Evolutionary conservation across 306 rosid genomes (phyloP).

Genomic region (Dryas octopetala): DNA sequence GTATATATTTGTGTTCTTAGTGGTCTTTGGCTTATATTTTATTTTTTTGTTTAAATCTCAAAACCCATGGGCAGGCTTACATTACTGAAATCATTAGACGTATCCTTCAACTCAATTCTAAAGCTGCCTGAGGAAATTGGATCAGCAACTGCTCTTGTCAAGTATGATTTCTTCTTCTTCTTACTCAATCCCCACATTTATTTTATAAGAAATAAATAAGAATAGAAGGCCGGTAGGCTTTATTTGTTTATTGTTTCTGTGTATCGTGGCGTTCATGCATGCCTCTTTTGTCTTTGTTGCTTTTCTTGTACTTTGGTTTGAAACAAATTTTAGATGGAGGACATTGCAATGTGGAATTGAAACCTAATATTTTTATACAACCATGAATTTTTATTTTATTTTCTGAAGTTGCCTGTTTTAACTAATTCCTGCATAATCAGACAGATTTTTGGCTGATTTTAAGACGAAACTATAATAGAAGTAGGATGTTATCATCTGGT

Average conservation of each 20-base stretch:
- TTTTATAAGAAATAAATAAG: not conserved
- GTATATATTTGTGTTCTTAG: conserved; percentile 4
- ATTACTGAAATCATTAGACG: conserved; percentile 68
- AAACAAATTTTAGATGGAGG: not conserved
- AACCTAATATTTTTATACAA: not conserved
- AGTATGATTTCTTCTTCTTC: conserved; percentile 43
- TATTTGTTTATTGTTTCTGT: not conserved
- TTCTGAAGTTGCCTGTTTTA: not conserved
- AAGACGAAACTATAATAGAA: not conserved
- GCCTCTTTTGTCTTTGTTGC: not conserved
- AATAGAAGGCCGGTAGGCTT: not conserved
- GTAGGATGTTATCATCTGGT: not conserved
- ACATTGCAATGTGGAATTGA: not conserved
- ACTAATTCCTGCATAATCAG: not conserved
- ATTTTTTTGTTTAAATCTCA: not conserved
- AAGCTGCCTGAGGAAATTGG: conserved; percentile 76
- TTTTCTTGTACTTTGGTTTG: not conserved
- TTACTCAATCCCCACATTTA: not conserved
- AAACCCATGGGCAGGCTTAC: conserved; percentile 53
- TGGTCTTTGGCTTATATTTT: not conserved
- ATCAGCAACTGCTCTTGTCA: conserved; percentile 74
- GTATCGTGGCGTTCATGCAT: not conserved
- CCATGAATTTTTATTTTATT: not conserved
- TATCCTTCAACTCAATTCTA: conserved; percentile 60
- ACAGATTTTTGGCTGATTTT: not conserved